These are phyloP conservation scores for Brachypodium distachyon DNA, from an alignment of 202 grass and related monocot genomes.

Conservation along the genomic window DNA sequence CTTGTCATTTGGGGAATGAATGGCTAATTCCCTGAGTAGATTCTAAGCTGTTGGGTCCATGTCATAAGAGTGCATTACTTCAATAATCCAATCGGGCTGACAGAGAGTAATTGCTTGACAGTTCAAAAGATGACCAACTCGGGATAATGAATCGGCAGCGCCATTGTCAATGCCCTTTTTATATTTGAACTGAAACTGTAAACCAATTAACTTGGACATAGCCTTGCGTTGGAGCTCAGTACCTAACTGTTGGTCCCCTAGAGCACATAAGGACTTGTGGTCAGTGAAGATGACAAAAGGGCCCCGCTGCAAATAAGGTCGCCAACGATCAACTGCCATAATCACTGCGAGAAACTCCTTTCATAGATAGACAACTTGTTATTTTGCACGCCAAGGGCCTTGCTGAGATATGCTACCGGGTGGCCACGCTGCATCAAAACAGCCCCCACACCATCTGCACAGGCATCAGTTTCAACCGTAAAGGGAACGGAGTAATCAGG, in stretches of 20 bases:
- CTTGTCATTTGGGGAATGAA: background rate
- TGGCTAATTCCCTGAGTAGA: background rate
- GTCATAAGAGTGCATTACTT: background rate
- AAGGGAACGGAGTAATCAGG: background rate
- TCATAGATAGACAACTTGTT: background rate
- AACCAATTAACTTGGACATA: background rate
- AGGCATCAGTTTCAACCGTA: background rate
- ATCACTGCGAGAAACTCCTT: background rate
- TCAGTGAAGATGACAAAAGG: background rate
- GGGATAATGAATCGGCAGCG: background rate
- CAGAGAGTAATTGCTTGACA: background rate
- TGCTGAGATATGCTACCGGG: background rate
- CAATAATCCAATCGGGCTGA: background rate
- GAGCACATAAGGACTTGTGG: background rate
- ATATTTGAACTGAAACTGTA: background rate
- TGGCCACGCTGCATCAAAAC: background rate
- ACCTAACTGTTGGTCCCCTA: background rate
- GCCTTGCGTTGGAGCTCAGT: background rate
- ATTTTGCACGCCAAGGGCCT: background rate
- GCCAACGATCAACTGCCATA: background rate
- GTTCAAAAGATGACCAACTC: background rate
- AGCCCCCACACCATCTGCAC: background rate
- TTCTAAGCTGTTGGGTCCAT: background rate
- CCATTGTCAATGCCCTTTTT: background rate
- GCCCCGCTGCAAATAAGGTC: background rate